Evolutionary conservation across 2,329 filamentous ascomycete genomes (phyloP), one percentile per base, ranked within the genome.

Genomic region (Colletotrichum simmondsii): DNA sequence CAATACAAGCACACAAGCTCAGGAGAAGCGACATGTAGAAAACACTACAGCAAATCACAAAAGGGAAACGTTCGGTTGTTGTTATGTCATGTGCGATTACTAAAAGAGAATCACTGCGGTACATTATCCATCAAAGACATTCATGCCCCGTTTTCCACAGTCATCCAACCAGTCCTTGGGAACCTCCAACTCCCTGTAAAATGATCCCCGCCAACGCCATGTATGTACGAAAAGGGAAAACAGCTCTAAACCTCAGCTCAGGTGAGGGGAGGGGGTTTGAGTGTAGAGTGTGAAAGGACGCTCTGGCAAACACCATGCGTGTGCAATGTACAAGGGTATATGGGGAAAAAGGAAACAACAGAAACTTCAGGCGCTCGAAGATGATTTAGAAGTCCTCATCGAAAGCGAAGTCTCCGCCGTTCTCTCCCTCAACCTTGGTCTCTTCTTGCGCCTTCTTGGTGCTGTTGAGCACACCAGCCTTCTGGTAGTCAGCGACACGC

Each of bases 401-500:
- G 79, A 99, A 98, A 83, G 86, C 89, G 87, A 99, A 97, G 86
- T 96, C 95, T 75, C 94, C 94, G 49, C 89, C 89, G 75, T 91
- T 91, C 79, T 88, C 87, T 75, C 83, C 83, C 83, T 89, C 86
- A 75, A 86, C 82, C 73, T 91, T 85, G 12, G 85, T 71, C 6
- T 82, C 83, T 11, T 87, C 83, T 24, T 89, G 86, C n/a, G 86
- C 83, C 88, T 95, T 95, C 86, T 93, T 94, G 78, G 92, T 94
- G 87, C 94, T 95, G 80, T 93, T 93, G 95, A 99, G 97, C 84
- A 99, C 96, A 88, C 97, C 97, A 49, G 97, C 95, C 91, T 99
- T 99, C 87, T 99, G 97, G 91, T 99, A 99, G 81, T 99, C 97
- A 83, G 93, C 97, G 71, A 99, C 97, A 79, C 97, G 95, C 94